Percentiles rank a stretch among this genome's conserved stretches.
These are phyloP conservation scores for Backusella mclennaniae DNA, from an alignment of 192 early-diverging fungal species.

Conservation along the genomic window DNA sequence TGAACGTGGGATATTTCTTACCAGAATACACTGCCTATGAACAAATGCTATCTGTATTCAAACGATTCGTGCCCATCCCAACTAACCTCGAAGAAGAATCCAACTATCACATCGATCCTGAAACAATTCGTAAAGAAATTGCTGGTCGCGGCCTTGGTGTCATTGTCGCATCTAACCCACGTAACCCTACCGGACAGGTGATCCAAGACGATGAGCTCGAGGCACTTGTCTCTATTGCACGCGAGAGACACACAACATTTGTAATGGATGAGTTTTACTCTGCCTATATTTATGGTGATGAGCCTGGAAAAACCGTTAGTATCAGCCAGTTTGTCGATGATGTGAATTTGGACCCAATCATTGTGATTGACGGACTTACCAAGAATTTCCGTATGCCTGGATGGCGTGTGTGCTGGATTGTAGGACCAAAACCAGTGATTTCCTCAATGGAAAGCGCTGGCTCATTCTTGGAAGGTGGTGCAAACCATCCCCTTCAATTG, in stretches of 20 bases:
- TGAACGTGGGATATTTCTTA: constrained; percentile 56
- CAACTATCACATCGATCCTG: constrained; percentile 47
- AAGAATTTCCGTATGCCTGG: constrained; percentile 57
- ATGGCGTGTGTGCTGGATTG: constrained; percentile 57
- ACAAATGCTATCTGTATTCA: constrained; percentile 44
- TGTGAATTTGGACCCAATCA: constrained; percentile 48
- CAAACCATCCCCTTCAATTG: constrained; percentile 52
- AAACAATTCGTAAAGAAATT: constrained; percentile 42
- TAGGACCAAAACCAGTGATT: constrained; percentile 51
- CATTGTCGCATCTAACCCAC: constrained; percentile 51
- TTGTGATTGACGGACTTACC: constrained; percentile 47
- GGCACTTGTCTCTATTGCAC: constrained; percentile 37
- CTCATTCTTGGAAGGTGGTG: constrained; percentile 52
- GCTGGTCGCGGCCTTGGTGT: constrained; percentile 45
- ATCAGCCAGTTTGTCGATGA: constrained; percentile 47
- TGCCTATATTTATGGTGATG: constrained; percentile 49
- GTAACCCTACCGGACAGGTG: constrained; percentile 53
- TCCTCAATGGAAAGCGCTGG: constrained; percentile 49
- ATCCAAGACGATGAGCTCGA: constrained; percentile 44
- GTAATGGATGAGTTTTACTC: constrained; percentile 60
- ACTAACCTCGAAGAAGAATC: constrained; percentile 45
- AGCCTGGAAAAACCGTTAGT: constrained; percentile 40
- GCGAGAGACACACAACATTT: constrained; percentile 42
- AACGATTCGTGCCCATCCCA: constrained; percentile 55
- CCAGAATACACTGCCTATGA: constrained; percentile 52